Conservation (phyloP, 2,329 filamentous ascomycete species). For the Rhexocercosporidium sp. region DNA sequence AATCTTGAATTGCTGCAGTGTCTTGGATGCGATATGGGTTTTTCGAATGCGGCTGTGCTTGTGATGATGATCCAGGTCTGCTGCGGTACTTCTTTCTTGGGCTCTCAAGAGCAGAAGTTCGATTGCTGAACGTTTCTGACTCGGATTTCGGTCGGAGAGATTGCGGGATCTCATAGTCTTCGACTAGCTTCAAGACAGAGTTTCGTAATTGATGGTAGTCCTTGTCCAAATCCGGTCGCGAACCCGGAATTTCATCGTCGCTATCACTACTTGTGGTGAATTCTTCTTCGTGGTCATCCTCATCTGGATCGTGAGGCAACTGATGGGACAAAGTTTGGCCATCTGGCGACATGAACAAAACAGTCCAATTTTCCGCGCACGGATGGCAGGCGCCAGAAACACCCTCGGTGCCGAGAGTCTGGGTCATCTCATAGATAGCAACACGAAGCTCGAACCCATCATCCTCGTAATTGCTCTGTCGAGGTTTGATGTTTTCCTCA, state of each 20-base stretch:
- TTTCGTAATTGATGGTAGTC: slow-evolving; percentile 83
- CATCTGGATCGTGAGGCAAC: slow-evolving; percentile 74
- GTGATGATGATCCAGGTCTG: slow-evolving; percentile 52
- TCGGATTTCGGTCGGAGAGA: slow-evolving; percentile 63
- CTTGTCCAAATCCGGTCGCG: slow-evolving; percentile 70
- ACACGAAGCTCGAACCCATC: slow-evolving; percentile 69
- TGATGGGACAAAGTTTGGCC: slow-evolving; percentile 72
- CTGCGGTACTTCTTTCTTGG: slow-evolving; percentile 65
- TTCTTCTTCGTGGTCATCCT: slow-evolving; percentile 70
- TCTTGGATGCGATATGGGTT: slow-evolving; percentile 58
- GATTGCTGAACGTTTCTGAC: slow-evolving; percentile 72
- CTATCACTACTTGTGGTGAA: slow-evolving; percentile 64
- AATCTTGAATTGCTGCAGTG: slow-evolving; percentile 23
- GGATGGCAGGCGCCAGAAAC: slow-evolving; percentile 75
- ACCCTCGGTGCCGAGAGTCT: slow-evolving; percentile 66
- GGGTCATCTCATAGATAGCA: slow-evolving; percentile 73
- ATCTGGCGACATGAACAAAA: slow-evolving; percentile 78
- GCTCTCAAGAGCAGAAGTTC: slow-evolving; percentile 56
- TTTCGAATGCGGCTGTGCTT: slow-evolving; percentile 55
- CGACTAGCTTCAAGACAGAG: slow-evolving; percentile 78
- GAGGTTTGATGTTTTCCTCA: slow-evolving; percentile 57
- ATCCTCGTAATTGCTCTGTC: slow-evolving; percentile 61
- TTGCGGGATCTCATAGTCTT: slow-evolving; percentile 81
- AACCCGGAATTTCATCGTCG: slow-evolving; percentile 60
- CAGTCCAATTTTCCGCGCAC: slow-evolving; percentile 82